Evolutionary conservation across 192 early-diverging fungal species (phyloP).

Genomic region (Umbelopsis ramanniana): DNA sequence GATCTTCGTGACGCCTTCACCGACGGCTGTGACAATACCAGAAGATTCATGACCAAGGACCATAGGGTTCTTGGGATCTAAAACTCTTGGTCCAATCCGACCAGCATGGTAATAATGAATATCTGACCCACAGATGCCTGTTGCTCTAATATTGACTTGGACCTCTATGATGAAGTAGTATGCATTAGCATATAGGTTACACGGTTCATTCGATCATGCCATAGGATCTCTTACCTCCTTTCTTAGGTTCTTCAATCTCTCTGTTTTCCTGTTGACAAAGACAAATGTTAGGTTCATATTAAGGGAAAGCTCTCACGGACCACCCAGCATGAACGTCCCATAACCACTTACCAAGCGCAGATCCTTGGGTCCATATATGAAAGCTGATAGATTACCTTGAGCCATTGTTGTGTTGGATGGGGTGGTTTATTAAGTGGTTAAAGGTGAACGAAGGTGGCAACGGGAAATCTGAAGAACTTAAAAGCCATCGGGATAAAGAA

Average conservation of each 20-base stretch:
- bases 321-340: background rate
- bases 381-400: slow-evolving; percentile 20
- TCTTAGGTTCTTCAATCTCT: background rate
- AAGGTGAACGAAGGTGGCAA: background rate
- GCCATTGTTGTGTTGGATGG: background rate
- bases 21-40: slow-evolving; percentile 33
- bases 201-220: background rate
- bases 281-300: background rate
- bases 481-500: background rate
- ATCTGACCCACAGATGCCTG: slow-evolving; percentile 38
- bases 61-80: slow-evolving; percentile 25
- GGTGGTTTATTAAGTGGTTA: background rate
- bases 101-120: slow-evolving; percentile 36
- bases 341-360: slow-evolving; percentile 6
- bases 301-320: background rate
- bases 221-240: background rate
- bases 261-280: slow-evolving; percentile 1
- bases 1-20: slow-evolving; percentile 29
- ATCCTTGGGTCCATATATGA: slow-evolving; percentile 25
- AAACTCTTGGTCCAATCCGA: slow-evolving; percentile 9
- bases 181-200: background rate
- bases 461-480: background rate
- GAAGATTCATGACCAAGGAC: slow-evolving; percentile 41
- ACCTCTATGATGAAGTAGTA: slow-evolving; percentile 20
- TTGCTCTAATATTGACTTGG: slow-evolving; percentile 31